A percentile compares a stretch with the other conserved stretches of the same genome.
These are phyloP conservation scores for Multifurca ochricompacta DNA, from an alignment of 768 basidiomycete species.

Conservation along the genomic window DNA sequence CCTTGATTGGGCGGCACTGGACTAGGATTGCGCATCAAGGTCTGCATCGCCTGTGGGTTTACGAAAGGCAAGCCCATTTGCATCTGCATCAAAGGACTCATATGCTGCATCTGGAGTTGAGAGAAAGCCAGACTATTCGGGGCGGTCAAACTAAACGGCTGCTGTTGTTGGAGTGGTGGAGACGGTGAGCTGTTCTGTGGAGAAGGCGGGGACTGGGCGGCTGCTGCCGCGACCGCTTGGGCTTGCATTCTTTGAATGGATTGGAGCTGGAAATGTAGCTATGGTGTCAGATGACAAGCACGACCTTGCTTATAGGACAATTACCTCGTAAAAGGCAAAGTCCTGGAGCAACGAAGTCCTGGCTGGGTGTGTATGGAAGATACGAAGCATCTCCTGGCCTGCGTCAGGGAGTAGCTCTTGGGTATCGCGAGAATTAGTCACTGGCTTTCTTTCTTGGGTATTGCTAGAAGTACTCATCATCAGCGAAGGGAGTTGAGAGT, in stretches of 20 bases:
- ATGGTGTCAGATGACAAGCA: background rate
- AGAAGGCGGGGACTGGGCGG: constrained; percentile 28
- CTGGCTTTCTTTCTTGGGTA: constrained; percentile 96
- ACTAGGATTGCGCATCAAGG: constrained; percentile 77
- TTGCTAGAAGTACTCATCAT: constrained; percentile 49
- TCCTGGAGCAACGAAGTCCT: constrained; percentile 91
- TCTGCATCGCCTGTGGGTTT: constrained; percentile 73
- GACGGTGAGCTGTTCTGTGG: constrained; percentile 28
- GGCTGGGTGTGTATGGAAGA: constrained; percentile 89
- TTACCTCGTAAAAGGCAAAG: constrained; percentile 85
- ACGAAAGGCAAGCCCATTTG: constrained; percentile 44
- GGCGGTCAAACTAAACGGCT: constrained; percentile 41
- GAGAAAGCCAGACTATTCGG: constrained; percentile 49
- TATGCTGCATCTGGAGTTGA: constrained; percentile 42
- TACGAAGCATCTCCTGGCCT: constrained; percentile 92
- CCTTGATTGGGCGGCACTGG: constrained; percentile 46
- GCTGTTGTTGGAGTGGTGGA: constrained; percentile 37
- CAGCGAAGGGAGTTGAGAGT: background rate
- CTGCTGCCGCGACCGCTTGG: constrained; percentile 28
- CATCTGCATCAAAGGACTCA: constrained; percentile 61
- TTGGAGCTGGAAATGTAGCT: constrained; percentile 26
- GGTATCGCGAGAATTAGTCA: constrained; percentile 96
- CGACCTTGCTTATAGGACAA: constrained; percentile 16
- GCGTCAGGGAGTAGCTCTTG: constrained; percentile 95
- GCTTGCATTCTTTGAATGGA: constrained; percentile 74